A percentile compares a stretch with the other conserved stretches of the same genome.
phyloP scores from a whole-genome alignment of 352 stramenopile species.

The Pythium coloratum region DNA sequence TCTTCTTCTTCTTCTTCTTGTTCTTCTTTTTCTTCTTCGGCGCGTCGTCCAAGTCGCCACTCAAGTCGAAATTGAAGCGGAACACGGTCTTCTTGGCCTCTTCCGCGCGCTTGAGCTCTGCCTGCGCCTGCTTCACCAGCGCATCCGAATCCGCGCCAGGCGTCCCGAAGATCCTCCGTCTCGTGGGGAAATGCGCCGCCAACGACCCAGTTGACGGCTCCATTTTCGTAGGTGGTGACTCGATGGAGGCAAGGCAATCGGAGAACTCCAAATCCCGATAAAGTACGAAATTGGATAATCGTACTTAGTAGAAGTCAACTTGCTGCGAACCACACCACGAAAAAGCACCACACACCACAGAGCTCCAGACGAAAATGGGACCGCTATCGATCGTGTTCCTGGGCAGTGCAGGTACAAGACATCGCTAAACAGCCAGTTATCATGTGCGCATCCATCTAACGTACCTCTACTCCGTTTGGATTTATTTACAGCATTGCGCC shows the following conservation, averaged over 20 bases:
- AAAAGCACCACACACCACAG: background rate
- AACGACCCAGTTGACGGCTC: slow-evolving; percentile 18
- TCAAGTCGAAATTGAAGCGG: slow-evolving; percentile 51
- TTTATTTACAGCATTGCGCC: slow-evolving; percentile 43
- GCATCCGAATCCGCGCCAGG: slow-evolving; percentile 11
- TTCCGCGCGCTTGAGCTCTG: slow-evolving; percentile 30
- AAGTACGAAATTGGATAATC: slow-evolving; percentile 14
- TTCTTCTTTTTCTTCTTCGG: slow-evolving; percentile 27
- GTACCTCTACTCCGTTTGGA: background rate
- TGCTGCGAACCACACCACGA: background rate
- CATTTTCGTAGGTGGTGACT: slow-evolving; percentile 7
- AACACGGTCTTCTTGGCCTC: slow-evolving; percentile 42
- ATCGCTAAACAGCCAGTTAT: background rate
- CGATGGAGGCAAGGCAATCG: background rate
- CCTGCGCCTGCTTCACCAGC: slow-evolving; percentile 34
- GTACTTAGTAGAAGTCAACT: slow-evolving; percentile 24
- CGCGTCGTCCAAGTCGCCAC: slow-evolving; percentile 17
- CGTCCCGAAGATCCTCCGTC: slow-evolving; percentile 34
- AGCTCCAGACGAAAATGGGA: background rate
- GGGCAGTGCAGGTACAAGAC: slow-evolving; percentile 57
- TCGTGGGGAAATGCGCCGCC: slow-evolving; percentile 52
- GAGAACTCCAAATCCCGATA: background rate
- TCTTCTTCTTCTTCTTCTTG: slow-evolving; percentile 24
- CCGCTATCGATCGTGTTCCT: slow-evolving; percentile 70
- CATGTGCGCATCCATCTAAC: background rate